These are phyloP conservation scores for Athelia psychrophila DNA, from an alignment of 1,284 basidiomycete genomes.

Conservation along the genomic window DNA sequence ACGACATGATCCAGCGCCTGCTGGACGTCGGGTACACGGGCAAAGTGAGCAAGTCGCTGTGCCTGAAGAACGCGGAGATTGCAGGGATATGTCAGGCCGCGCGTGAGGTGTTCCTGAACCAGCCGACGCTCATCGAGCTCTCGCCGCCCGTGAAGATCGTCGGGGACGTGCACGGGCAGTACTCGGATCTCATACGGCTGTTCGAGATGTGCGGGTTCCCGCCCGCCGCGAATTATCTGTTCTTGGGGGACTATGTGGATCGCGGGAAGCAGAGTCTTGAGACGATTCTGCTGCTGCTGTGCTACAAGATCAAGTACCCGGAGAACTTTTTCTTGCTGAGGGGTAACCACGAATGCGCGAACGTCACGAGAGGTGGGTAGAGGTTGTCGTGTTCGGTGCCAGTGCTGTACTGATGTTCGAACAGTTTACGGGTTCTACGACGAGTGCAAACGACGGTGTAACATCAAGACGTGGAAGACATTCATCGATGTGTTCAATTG, in stretches of 20 bases:
- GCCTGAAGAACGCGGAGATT: constrained; percentile 97
- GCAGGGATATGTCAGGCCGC: constrained; percentile 95
- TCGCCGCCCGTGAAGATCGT: constrained; percentile 99
- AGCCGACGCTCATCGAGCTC: constrained; percentile 97
- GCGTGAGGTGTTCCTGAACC: constrained; percentile 93
- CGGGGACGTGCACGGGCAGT: constrained; percentile 98
- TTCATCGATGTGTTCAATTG: constrained; percentile 99
- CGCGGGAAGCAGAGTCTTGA: constrained; percentile 98
- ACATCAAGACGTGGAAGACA: constrained; percentile 99
- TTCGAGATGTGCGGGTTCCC: constrained; percentile 99
- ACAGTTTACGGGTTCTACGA: constrained; percentile 99
- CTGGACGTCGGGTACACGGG: constrained; percentile 97
- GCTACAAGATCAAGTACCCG: constrained; percentile 99
- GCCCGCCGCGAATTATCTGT: constrained; percentile 96
- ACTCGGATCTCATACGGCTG: constrained; percentile 95
- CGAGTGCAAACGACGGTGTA: constrained; percentile 99
- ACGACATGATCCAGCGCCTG: constrained; percentile 97
- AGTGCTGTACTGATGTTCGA: constrained; percentile 5
- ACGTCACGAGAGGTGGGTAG: constrained; percentile 89
- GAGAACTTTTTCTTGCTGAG: constrained; percentile 99
- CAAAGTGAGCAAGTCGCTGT: constrained; percentile 96
- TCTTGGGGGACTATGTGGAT: constrained; percentile 98
- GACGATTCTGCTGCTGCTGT: constrained; percentile 93
- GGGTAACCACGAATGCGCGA: constrained; percentile 99
- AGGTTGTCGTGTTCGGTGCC: constrained; percentile 17